These are phyloP conservation scores for Boletus fagicola DNA, from an alignment of 768 basidiomycete genomes.

Conservation along the genomic window DNA sequence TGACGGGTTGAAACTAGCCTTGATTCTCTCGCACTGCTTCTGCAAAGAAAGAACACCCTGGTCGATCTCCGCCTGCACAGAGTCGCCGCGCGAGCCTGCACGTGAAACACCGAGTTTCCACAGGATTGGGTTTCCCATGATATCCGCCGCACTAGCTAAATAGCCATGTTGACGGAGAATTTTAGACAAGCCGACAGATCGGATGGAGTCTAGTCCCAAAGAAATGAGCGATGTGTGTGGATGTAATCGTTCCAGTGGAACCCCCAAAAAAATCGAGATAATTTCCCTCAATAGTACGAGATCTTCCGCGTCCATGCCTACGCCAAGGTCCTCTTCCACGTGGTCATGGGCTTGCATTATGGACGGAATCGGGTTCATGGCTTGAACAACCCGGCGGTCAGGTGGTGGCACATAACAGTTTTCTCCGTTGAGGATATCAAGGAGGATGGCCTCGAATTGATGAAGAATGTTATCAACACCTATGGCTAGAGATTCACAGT, in stretches of 20 bases:
- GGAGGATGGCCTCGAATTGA: conserved; percentile 27
- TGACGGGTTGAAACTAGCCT: conserved; percentile 15
- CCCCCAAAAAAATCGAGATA: conserved; percentile 20
- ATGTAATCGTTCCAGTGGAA: conserved; percentile 14
- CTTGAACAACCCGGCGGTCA: neutral
- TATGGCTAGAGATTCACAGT: conserved; percentile 13
- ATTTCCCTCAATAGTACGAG: conserved; percentile 13
- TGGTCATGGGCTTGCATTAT: neutral
- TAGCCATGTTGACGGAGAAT: conserved; percentile 34
- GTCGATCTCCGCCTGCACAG: neutral
- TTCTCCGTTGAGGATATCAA: conserved; percentile 13
- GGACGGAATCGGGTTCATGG: neutral
- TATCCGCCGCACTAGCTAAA: conserved; percentile 35
- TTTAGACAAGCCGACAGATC: conserved; percentile 43
- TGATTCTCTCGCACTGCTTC: conserved; percentile 15
- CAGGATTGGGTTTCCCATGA: conserved; percentile 34
- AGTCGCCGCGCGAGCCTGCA: conserved; percentile 3
- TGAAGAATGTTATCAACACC: conserved; percentile 23
- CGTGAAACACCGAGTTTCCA: conserved; percentile 13
- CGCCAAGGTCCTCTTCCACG: neutral
- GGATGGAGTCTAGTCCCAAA: conserved; percentile 48
- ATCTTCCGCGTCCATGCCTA: neutral
- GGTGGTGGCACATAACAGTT: neutral
- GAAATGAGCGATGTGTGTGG: conserved; percentile 39
- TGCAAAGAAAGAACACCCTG: conserved; percentile 14